phyloP scores from a whole-genome alignment of 163 green algal species.

The Chloromonas sp. region DNA sequence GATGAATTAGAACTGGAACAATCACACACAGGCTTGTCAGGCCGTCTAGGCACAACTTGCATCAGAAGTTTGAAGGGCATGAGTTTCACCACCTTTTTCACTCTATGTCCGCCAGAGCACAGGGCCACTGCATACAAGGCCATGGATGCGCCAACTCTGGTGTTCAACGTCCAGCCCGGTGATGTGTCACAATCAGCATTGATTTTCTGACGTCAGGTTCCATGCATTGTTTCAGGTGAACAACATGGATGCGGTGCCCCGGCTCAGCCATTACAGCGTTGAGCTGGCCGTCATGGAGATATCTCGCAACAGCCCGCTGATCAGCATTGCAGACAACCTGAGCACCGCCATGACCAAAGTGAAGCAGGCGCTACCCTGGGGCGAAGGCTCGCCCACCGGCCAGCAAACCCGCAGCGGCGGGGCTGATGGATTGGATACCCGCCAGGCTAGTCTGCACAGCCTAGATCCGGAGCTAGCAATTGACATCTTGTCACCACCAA shows the following conservation, averaged over 20 bases:
- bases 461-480: not conserved
- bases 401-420: not conserved
- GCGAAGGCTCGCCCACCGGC: not conserved
- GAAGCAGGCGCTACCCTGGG: not conserved
- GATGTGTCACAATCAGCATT: not conserved
- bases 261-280: conserved; percentile 57
- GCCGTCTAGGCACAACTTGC: not conserved
- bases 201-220: not conserved
- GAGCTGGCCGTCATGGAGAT: conserved; percentile 66
- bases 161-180: not conserved
- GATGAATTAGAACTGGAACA: no score
- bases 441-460: not conserved
- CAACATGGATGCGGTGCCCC: conserved; percentile 46
- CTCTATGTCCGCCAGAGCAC: no score
- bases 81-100: not conserved
- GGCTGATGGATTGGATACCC: not conserved
- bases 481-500: not conserved
- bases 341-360: not conserved
- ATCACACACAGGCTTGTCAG: no score
- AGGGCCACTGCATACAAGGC: not conserved
- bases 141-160: not conserved
- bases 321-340: conserved; percentile 27
- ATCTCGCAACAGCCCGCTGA: conserved; percentile 30
- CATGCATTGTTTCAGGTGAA: conserved; percentile 14
- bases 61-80: not conserved